phyloP scores from a whole-genome alignment of 116 monocot genomes.

The Phalaenopsis hybrid region DNA sequence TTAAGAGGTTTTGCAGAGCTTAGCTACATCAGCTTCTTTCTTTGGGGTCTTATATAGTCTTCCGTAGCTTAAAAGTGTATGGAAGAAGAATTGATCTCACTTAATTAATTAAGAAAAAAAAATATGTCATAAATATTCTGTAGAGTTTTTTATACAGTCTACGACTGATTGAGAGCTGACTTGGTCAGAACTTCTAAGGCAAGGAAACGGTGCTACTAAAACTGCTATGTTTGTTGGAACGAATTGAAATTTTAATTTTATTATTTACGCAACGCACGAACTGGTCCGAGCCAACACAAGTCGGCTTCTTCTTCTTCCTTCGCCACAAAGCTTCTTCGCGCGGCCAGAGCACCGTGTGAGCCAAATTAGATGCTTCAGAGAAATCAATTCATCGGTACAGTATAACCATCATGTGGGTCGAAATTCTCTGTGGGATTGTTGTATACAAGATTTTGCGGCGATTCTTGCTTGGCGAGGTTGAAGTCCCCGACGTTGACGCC shows the following conservation, averaged over 20 bases:
- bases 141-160: no score
- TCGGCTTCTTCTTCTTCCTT: no score
- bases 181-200: no score
- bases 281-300: no score
- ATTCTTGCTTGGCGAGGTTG: slow-evolving; percentile 35
- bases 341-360: neutral
- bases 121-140: no score
- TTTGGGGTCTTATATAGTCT: neutral
- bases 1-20: neutral
- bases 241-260: no score
- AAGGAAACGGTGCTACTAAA: no score
- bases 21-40: neutral
- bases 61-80: neutral
- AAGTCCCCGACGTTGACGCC: slow-evolving; percentile 36
- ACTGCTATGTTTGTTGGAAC: no score
- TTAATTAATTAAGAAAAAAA: no score
- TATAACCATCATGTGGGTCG: slow-evolving; percentile 51
- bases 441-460: slow-evolving; percentile 51
- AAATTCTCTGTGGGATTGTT: slow-evolving; percentile 66
- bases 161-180: no score
- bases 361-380: neutral
- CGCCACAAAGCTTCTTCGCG: neutral
- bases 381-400: neutral
- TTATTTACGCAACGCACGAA: no score
- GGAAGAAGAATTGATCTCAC: no score